These are phyloP conservation scores for Phytophthora citricola DNA, from an alignment of 352 stramenopile species.

Conservation along the genomic window DNA sequence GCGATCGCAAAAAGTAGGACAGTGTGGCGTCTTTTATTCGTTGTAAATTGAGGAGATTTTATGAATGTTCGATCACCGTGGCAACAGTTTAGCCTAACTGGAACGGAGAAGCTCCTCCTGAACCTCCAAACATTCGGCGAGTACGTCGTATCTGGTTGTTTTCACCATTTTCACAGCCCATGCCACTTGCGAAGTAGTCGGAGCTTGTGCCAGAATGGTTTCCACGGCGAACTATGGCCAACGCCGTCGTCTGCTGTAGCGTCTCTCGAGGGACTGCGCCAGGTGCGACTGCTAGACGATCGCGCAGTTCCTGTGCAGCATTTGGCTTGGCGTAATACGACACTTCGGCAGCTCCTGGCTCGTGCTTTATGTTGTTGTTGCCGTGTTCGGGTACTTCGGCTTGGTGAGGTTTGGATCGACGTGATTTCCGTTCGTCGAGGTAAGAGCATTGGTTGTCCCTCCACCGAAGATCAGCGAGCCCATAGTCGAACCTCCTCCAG, in stretches of 20 bases:
- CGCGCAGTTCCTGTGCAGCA: slow-evolving; percentile 45
- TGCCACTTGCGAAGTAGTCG: slow-evolving; percentile 52
- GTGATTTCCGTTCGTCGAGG: slow-evolving; percentile 62
- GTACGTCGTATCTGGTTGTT: slow-evolving; percentile 46
- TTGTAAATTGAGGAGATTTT: not conserved
- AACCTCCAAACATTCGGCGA: slow-evolving; percentile 53
- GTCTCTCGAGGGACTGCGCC: slow-evolving; percentile 47
- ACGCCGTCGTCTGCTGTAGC: slow-evolving; percentile 34
- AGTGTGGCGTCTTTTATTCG: not conserved
- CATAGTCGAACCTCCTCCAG: slow-evolving; percentile 50
- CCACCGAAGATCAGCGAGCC: slow-evolving; percentile 60
- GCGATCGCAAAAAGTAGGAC: not conserved
- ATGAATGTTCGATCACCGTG: not conserved
- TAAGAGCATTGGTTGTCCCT: slow-evolving; percentile 43
- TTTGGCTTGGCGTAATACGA: slow-evolving; percentile 55
- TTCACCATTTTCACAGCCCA: slow-evolving; percentile 35
- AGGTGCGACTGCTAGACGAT: slow-evolving; percentile 46
- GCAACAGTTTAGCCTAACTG: slow-evolving; percentile 45
- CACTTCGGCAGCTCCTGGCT: slow-evolving; percentile 39
- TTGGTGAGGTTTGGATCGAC: slow-evolving; percentile 39
- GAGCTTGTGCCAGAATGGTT: slow-evolving; percentile 27
- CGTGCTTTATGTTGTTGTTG: slow-evolving; percentile 21
- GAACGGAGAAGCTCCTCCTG: slow-evolving; percentile 51
- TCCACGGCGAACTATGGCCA: slow-evolving; percentile 22
- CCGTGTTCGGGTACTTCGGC: slow-evolving; percentile 41